A percentile compares a stretch with the other conserved stretches of the same genome.
Conservation (phyloP, 306 rosid species). For the Hylodesmum podocarpum region DNA sequence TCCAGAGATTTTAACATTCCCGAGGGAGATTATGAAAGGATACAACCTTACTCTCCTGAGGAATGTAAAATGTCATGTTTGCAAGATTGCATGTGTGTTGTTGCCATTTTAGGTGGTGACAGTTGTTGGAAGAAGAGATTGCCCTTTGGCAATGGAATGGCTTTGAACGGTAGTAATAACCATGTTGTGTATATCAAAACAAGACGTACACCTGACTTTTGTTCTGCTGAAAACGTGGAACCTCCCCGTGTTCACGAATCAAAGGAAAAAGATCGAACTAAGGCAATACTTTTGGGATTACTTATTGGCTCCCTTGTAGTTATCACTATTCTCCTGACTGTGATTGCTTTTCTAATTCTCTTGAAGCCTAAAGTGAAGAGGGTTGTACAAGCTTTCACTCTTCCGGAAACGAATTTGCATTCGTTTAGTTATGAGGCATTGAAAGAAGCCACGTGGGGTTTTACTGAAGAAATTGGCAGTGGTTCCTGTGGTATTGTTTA, state of each 20-base stretch:
- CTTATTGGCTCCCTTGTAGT: constrained; percentile 34
- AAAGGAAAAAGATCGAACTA: background rate
- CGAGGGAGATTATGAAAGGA: constrained; percentile 15
- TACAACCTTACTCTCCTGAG: constrained; percentile 9
- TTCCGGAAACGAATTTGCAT: constrained; percentile 38
- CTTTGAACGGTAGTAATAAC: no score
- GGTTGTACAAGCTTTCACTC: background rate
- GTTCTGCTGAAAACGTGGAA: background rate
- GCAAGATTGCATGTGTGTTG: constrained; percentile 42
- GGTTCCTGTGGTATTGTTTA: constrained; percentile 54
- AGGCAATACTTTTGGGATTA: constrained; percentile 27
- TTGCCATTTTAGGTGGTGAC: background rate
- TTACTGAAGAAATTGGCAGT: constrained; percentile 38
- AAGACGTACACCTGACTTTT: background rate
- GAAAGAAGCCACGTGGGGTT: constrained; percentile 36
- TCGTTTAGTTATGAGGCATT: constrained; percentile 32
- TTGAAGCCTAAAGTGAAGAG: constrained; percentile 19
- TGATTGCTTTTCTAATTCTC: background rate
- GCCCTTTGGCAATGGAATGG: constrained; percentile 46
- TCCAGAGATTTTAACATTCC: background rate
- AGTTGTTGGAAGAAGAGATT: constrained; percentile 43
- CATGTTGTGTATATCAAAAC: constrained; percentile 13
- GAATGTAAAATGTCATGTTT: constrained; percentile 36
- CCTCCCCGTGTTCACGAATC: background rate
- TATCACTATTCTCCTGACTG: constrained; percentile 19